Evolutionary conservation across 2,329 filamentous ascomycete species (phyloP), one percentile per base, ranked within the genome.

Genomic region (Arthrinium phaeospermum): DNA sequence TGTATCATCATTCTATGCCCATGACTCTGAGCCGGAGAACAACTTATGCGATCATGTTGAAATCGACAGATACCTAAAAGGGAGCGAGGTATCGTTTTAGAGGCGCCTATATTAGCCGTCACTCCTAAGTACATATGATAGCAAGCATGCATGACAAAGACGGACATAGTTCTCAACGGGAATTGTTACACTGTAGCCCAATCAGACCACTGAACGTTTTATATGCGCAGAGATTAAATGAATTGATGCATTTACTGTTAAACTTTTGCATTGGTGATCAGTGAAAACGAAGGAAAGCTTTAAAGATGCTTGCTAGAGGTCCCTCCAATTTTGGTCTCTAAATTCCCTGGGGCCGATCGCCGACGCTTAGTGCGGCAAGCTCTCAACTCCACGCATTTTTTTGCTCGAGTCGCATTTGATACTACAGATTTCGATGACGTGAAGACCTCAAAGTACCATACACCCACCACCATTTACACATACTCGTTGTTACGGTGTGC

Each of bases 401-500:
- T 71, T 71, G 68, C 46, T 73, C 68, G 68, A 68, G 70, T 67
- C 67, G 57, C 34, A 13, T 10, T 41, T 41, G 37, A 41, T 37
- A 64, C 57, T 37, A n/a, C 57, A 24, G 64, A 69, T 70, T 45
- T 74, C 71, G 74, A 77, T 78, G 76, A 77, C 76, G 77, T 75
- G 75, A 76, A 76, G 71, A 72, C 71, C 69, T 69, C 41, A 47
- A 61, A 22, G 5, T 68, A 22, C 41, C 44, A 30, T 69, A 41
- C 34, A 51, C 49, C 71, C 57, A 41, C 57, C 30, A 64, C 34
- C 34, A n/a, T 34, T 64, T 16, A 14, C 57, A 34, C 19, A 24
- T 24, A 41, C 2, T 4, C 2, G 1, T 13, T 64, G 34, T 24
- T 41, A 41, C 57, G 22, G 34, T n/a, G 34, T 24, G 8, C 19